A percentile compares a stretch with the other conserved stretches of the same genome.
Evolutionary conservation across 768 basidiomycete species (phyloP).

Genomic region (Coprinopsis strossmayeri): DNA sequence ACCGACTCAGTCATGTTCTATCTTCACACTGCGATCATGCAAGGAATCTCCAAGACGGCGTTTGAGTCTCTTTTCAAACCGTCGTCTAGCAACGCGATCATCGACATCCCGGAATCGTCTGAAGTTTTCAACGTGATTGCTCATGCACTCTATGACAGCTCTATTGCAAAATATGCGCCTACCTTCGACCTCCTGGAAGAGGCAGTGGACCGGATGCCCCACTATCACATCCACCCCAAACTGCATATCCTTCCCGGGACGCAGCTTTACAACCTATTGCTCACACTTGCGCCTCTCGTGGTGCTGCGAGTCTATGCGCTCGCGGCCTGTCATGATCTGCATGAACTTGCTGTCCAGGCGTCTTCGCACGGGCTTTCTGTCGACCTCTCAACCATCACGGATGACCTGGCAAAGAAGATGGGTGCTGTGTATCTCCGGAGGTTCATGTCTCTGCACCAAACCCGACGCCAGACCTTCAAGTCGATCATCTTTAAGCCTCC

Average conservation of each 20-base stretch:
- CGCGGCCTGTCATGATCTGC: constrained; percentile 20
- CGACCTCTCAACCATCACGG: constrained; percentile 21
- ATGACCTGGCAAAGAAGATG: constrained; percentile 25
- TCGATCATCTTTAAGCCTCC: constrained; percentile 14
- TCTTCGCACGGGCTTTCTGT: constrained; percentile 31
- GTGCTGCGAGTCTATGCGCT: constrained; percentile 33
- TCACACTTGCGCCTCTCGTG: constrained; percentile 19
- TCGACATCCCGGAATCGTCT: constrained; percentile 37
- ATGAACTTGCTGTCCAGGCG: constrained; percentile 29
- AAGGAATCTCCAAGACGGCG: constrained; percentile 35
- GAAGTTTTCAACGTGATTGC: constrained; percentile 44
- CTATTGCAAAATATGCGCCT: constrained; percentile 44
- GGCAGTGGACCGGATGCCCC: constrained; percentile 28
- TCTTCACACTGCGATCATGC: constrained; percentile 39
- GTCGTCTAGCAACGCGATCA: constrained; percentile 15
- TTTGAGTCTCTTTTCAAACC: constrained; percentile 22
- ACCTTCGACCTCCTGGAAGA: constrained; percentile 35
- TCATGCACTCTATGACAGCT: constrained; percentile 42
- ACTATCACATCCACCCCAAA: constrained; percentile 15
- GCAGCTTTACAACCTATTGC: constrained; percentile 18
- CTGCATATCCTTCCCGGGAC: constrained; percentile 16
- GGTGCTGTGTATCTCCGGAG: constrained; percentile 30
- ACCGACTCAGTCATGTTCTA: constrained; percentile 61
- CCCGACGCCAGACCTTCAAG: constrained; percentile 25
- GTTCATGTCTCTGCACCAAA: constrained; percentile 27